A percentile compares a stretch with the other conserved stretches of the same genome.
Evolutionary conservation across 306 rosid genomes (phyloP).

Genomic region (Cercis canadensis): DNA sequence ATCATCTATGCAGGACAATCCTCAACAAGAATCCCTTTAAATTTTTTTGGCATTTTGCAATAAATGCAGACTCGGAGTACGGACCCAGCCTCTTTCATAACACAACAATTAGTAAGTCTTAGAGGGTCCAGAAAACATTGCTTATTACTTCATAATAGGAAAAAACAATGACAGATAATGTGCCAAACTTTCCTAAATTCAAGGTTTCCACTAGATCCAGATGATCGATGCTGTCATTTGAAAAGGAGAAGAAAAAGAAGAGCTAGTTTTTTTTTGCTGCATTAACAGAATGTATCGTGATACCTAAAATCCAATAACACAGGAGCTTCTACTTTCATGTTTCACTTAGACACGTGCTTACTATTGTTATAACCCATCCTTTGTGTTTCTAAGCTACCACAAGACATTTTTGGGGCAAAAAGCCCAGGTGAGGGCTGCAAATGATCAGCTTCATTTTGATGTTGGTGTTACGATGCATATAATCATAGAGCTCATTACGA

Average conservation of each 20-base stretch:
- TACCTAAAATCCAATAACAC: background rate
- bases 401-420: too few species aligned
- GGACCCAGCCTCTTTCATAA: slow-evolving; percentile 2
- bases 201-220: background rate
- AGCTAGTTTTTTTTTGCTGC: background rate
- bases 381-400: too few species aligned
- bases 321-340: too few species aligned
- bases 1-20: background rate
- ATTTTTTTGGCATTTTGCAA: background rate
- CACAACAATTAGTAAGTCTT: background rate
- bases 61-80: background rate
- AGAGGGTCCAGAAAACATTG: background rate
- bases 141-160: background rate
- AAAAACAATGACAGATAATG: background rate
- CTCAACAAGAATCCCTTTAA: background rate
- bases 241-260: too few species aligned
- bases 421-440: background rate
- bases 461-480: slow-evolving; percentile 4
- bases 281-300: background rate
- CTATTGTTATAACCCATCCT: too few species aligned
- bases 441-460: background rate
- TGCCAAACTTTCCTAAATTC: slow-evolving; percentile 15
- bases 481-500: background rate
- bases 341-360: too few species aligned
- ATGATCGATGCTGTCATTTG: too few species aligned